phyloP scores from a whole-genome alignment of 1,139 yeast genomes.

The Yamadazyma jaroonii region DNA sequence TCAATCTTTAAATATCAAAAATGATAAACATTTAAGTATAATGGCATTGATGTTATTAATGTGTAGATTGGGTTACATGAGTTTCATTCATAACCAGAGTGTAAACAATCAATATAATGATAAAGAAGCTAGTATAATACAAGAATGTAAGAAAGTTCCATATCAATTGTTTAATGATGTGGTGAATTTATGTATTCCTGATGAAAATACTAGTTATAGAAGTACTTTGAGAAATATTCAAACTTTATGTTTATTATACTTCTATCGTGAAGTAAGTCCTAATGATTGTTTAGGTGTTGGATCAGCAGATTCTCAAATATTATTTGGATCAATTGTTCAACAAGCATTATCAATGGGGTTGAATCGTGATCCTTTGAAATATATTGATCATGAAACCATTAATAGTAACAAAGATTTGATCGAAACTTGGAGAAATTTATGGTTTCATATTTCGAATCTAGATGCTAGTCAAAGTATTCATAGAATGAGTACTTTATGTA shows the following conservation, averaged over 20 bases:
- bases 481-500: constrained; percentile 31
- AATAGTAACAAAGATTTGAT: constrained; percentile 25
- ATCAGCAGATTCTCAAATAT: constrained; percentile 39
- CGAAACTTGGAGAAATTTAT: constrained; percentile 37
- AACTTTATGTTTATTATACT: constrained; percentile 29
- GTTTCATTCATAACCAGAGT: constrained; percentile 37
- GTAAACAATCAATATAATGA: constrained; percentile 25
- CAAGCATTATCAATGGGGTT: constrained; percentile 46
- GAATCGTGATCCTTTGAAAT: constrained; percentile 41
- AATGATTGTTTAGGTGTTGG: constrained; percentile 46
- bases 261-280: constrained; percentile 39
- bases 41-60: constrained; percentile 33
- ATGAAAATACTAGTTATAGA: constrained; percentile 25
- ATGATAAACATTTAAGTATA: constrained; percentile 30
- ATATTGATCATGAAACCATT: constrained; percentile 29
- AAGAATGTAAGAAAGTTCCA: constrained; percentile 24
- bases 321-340: constrained; percentile 35
- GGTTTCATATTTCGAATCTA: constrained; percentile 29
- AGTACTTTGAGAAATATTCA: constrained; percentile 37
- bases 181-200: constrained; percentile 32
- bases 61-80: constrained; percentile 38
- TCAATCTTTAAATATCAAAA: constrained; percentile 23
- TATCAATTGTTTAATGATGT: constrained; percentile 25
- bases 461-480: constrained; percentile 37
- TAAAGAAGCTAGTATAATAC: constrained; percentile 27